Evolutionary conservation across 805 yeast species (phyloP).

Genomic region (Saturnispora gosingensis): DNA sequence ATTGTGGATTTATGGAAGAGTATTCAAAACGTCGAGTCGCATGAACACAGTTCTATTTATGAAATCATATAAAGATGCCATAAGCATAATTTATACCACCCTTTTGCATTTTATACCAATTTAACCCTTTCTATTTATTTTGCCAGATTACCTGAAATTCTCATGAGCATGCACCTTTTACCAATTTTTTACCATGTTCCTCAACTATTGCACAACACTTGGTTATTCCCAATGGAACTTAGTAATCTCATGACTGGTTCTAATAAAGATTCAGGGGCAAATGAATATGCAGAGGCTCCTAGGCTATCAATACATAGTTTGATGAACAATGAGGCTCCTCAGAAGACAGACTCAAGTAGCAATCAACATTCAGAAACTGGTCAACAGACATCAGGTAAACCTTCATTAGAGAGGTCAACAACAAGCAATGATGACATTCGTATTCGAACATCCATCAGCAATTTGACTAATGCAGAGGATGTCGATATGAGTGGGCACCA

Average conservation of each 20-base stretch:
- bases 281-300: slow-evolving; percentile 9
- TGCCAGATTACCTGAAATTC: not conserved
- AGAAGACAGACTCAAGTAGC: not conserved
- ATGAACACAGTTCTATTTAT: slow-evolving; percentile 4
- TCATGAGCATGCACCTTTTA: not conserved
- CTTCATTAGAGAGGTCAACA: not conserved
- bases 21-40: not conserved
- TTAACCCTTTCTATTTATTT: not conserved
- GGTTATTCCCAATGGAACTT: slow-evolving; percentile 20
- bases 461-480: slow-evolving; percentile 37
- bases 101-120: not conserved
- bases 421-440: slow-evolving; percentile 3
- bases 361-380: not conserved
- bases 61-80: not conserved
- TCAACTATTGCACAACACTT: not conserved
- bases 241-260: slow-evolving; percentile 20
- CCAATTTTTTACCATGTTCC: not conserved
- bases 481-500: slow-evolving; percentile 34
- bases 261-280: slow-evolving; percentile 1
- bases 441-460: slow-evolving; percentile 24
- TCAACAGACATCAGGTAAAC: not conserved
- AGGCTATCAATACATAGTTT: slow-evolving; percentile 26
- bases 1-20: slow-evolving; percentile 10
- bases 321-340: slow-evolving; percentile 21
- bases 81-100: not conserved